Percentiles rank a stretch among this genome's conserved stretches.
Conservation (phyloP, 208 protist genomes). For the Acanthamoeba divionensis region DNA sequence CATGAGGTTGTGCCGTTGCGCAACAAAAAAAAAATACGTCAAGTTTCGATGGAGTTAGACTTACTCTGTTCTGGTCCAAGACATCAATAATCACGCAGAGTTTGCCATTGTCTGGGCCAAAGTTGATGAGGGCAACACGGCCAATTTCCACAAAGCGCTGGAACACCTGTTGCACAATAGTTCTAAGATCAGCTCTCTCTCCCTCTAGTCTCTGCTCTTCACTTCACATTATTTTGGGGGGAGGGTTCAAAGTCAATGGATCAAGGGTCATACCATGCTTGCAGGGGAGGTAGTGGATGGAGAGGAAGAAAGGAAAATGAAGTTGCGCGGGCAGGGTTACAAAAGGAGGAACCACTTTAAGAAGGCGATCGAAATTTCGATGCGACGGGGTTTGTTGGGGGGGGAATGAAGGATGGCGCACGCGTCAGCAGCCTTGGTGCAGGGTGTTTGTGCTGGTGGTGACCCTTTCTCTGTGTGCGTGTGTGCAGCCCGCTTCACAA, state of each 20-base stretch:
- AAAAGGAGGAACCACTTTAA: background rate
- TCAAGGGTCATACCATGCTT: too few species aligned
- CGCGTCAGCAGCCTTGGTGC: background rate
- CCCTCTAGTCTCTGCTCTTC: background rate
- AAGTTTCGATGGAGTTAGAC: background rate
- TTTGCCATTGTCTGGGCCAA: conserved; percentile 58
- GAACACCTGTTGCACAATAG: background rate
- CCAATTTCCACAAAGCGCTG: conserved; percentile 71
- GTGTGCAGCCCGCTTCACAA: background rate
- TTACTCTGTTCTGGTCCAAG: conserved; percentile 66
- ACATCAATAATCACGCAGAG: conserved; percentile 64
- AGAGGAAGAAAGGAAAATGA: background rate
- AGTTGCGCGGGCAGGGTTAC: background rate
- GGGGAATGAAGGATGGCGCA: background rate
- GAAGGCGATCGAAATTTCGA: background rate
- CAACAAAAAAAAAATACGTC: background rate
- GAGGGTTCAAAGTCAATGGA: too few species aligned
- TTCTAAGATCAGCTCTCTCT: background rate
- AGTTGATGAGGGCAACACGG: conserved; percentile 67
- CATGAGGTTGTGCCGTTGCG: background rate
- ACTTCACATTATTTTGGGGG: background rate
- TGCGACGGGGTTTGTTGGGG: background rate
- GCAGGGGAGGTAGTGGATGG: background rate
- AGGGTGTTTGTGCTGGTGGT: background rate
- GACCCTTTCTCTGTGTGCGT: background rate